Evolutionary conservation across 192 early-diverging fungal species (phyloP).

Genomic region (Geosiphon pyriformis): DNA sequence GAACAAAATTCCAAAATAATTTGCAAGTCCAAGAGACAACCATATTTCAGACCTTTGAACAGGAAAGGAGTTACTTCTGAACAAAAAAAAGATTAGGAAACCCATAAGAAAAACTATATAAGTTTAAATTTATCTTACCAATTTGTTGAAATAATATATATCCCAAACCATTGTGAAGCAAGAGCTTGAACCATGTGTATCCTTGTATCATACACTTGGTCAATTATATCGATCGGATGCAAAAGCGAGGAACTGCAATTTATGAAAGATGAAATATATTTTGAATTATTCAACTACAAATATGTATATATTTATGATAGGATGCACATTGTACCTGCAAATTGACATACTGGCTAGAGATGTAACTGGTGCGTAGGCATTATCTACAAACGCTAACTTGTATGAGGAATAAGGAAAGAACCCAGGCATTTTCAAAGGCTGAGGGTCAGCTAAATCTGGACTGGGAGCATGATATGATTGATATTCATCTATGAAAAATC

Average conservation of each 20-base stretch:
- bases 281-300: too few species aligned
- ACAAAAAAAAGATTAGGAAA: too few species aligned
- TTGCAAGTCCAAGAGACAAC: conserved; percentile 78
- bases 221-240: conserved; percentile 70
- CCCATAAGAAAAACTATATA: too few species aligned
- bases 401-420: conserved; percentile 81
- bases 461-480: neutral
- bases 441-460: neutral
- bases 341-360: conserved; percentile 81
- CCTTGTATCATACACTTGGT: conserved; percentile 83
- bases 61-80: too few species aligned
- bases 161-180: conserved; percentile 94
- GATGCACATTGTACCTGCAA: too few species aligned
- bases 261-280: too few species aligned
- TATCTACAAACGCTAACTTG: conserved; percentile 86
- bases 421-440: conserved; percentile 31
- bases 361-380: conserved; percentile 57
- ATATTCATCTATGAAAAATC: conserved; percentile 75
- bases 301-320: too few species aligned
- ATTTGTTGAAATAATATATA: conserved; percentile 62
- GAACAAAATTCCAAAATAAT: conserved; percentile 70
- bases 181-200: conserved; percentile 62
- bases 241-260: conserved; percentile 65
- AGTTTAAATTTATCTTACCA: conserved; percentile 82
- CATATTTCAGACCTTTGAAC: conserved; percentile 38